Percentiles rank a stretch among this genome's conserved stretches.
phyloP scores from a whole-genome alignment of 1,139 yeast genomes.

The Insectozyma bohioensis region DNA sequence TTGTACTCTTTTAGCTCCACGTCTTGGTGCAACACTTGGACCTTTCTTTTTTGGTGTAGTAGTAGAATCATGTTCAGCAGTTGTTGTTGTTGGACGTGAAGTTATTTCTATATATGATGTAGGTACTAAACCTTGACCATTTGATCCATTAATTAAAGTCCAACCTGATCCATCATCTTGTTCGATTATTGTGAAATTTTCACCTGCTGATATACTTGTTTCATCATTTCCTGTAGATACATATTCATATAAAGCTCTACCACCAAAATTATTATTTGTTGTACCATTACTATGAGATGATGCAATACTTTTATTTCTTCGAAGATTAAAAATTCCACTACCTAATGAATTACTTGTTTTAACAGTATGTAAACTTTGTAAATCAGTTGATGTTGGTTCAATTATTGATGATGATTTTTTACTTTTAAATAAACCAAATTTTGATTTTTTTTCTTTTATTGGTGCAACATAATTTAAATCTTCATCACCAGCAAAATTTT shows the following conservation, averaged over 20 bases:
- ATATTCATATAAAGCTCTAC: slow-evolving; percentile 67
- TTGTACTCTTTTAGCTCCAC: slow-evolving; percentile 65
- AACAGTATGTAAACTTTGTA: slow-evolving; percentile 31
- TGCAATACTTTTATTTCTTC: slow-evolving; percentile 31
- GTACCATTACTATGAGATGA: slow-evolving; percentile 15
- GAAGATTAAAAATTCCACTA: slow-evolving; percentile 37
- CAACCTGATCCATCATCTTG: slow-evolving; percentile 93
- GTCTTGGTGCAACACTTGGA: slow-evolving; percentile 81
- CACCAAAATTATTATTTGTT: slow-evolving; percentile 25
- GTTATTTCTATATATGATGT: slow-evolving; percentile 68
- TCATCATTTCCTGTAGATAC: slow-evolving; percentile 77
- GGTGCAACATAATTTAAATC: slow-evolving; percentile 57
- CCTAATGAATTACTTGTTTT: slow-evolving; percentile 27
- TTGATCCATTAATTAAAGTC: slow-evolving; percentile 56
- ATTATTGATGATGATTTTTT: slow-evolving; percentile 10
- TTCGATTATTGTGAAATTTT: slow-evolving; percentile 54
- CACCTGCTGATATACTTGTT: slow-evolving; percentile 60
- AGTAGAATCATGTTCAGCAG: slow-evolving; percentile 6
- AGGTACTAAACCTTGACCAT: slow-evolving; percentile 79
- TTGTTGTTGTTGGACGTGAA: slow-evolving; percentile 12
- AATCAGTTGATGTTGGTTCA: slow-evolving; percentile 18
- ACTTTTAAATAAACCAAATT: slow-evolving; percentile 42
- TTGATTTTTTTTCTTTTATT: slow-evolving; percentile 48
- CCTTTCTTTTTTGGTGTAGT: slow-evolving; percentile 47
- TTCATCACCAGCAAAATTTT: slow-evolving; percentile 77